phyloP scores from a whole-genome alignment of 257 asterid species.

The Leonotis leonurus region DNA sequence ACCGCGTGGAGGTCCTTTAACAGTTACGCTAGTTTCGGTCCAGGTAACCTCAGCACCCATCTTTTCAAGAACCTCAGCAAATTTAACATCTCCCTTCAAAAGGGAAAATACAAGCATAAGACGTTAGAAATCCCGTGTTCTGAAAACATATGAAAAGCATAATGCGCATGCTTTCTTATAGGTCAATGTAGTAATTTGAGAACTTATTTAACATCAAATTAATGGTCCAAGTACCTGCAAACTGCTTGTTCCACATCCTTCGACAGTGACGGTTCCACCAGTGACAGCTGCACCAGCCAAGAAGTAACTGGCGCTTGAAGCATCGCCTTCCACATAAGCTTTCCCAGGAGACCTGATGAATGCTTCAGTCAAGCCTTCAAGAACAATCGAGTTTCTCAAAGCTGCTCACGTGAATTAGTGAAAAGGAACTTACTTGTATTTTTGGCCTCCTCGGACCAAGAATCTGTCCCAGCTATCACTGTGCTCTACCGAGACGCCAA shows the following conservation, averaged over 20 bases:
- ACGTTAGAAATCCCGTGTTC: constrained; percentile 1
- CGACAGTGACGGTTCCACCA: constrained; percentile 87
- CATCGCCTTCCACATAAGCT: constrained; percentile 96
- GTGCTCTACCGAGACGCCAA: constrained; percentile 87
- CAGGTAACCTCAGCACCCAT: constrained; percentile 95
- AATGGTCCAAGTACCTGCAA: constrained; percentile 57
- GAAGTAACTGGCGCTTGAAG: constrained; percentile 99
- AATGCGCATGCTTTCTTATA: too few relatives aligned
- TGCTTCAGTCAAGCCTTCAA: not conserved
- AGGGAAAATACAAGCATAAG: not conserved
- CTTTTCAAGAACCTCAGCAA: constrained; percentile 92
- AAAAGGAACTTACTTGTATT: constrained; percentile 64
- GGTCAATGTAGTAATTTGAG: not conserved
- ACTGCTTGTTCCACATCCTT: constrained; percentile 98
- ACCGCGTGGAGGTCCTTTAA: constrained; percentile 69
- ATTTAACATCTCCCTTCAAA: constrained; percentile 84
- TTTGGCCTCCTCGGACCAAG: constrained; percentile 85
- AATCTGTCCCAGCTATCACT: constrained; percentile 80
- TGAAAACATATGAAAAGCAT: not conserved
- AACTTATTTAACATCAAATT: not conserved
- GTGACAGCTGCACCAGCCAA: constrained; percentile 98
- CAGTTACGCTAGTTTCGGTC: constrained; percentile 97
- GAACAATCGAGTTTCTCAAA: constrained; percentile 9
- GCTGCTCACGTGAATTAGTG: not conserved
- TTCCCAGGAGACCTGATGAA: constrained; percentile 85